A percentile compares a stretch with the other conserved stretches of the same genome.
phyloP scores from a whole-genome alignment of 2,329 filamentous ascomycete species.

The Nothopassalora personata region DNA sequence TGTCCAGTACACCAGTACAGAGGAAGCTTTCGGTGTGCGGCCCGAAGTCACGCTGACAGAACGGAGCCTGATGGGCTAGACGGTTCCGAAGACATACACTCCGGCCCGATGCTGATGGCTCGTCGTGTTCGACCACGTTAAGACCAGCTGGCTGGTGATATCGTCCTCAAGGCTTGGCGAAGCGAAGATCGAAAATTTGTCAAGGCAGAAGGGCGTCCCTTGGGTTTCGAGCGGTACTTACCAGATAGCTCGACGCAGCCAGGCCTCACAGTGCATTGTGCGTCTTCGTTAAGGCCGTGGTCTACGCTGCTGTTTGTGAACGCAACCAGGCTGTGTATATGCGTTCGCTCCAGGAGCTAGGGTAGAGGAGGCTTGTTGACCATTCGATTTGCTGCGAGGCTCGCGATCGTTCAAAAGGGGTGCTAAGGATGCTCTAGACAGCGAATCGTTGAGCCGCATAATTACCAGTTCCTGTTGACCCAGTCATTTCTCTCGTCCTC shows the following conservation, averaged over 20 bases:
- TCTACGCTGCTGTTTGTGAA: too few species aligned
- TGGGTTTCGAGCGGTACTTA: neutral
- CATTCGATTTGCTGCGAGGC: neutral
- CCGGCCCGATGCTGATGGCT: neutral
- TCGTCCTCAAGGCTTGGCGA: neutral
- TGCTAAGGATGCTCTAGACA: neutral
- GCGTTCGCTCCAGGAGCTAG: neutral
- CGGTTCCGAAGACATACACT: neutral
- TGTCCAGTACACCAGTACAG: neutral
- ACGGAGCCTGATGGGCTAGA: neutral
- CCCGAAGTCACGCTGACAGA: neutral
- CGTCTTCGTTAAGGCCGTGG: too few species aligned
- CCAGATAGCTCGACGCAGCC: too few species aligned
- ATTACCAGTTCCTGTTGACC: neutral
- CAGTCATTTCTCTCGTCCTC: neutral
- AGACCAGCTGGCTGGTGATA: neutral
- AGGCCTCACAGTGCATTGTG: too few species aligned
- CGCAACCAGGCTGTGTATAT: too few species aligned
- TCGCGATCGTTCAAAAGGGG: neutral
- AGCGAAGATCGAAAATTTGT: neutral
- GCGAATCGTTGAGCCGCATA: neutral
- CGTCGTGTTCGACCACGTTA: neutral
- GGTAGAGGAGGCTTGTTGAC: neutral
- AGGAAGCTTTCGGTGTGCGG: neutral
- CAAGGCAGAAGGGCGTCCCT: neutral